Evolutionary conservation across 2,329 filamentous ascomycete species (phyloP), one percentile per base, ranked within the genome.

Genomic region (Neonectria ditissima): DNA sequence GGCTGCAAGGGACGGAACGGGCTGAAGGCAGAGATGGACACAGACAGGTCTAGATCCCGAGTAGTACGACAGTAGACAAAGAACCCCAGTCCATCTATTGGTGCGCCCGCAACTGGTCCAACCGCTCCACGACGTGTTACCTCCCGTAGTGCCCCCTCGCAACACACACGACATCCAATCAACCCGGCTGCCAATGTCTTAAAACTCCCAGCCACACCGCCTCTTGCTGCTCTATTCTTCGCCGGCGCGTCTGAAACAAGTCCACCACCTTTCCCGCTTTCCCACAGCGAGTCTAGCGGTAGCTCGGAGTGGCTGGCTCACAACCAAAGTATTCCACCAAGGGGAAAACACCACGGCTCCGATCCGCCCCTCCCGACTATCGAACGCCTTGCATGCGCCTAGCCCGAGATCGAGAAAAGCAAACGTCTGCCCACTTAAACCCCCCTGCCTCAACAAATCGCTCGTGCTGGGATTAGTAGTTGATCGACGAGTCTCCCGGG

Each of bases 301-400:
- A n/a, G 34, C 14, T 37, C 16, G 4, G 7, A 16, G 14, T 37
- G 34, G 34, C 34, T 37, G 14, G 4, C 24, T 8, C 34, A 18
- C n/a, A n/a, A 18, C 37, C 1, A 41, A 18, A 41, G 37, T 10
- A 10, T 20, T 41, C 16, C n/a, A 41, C 37, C 37, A 18, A 41
- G 20, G n/a, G 9, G 9, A 18, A 18, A 11, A 41, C 37, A 20
- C n/a, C 37, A 18, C 37, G 20, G 37, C 16, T 41, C 8, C 37
- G 37, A 20, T n/a, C 37, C 37, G n/a, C n/a, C 16, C 10, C n/a
- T 7, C 10, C 37, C 37, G n/a, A 41, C 37, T 41, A 60, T 34
- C 45, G 32, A 55, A 55, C 43, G 41, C 51, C 58, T 26, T 20
- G 30, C 57, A 55, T 48, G 44, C 52, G 16, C 45, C 52, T 43